A percentile compares a stretch with the other conserved stretches of the same genome.
phyloP scores from a whole-genome alignment of 179 eudicot genomes.

The Nepenthes alata region DNA sequence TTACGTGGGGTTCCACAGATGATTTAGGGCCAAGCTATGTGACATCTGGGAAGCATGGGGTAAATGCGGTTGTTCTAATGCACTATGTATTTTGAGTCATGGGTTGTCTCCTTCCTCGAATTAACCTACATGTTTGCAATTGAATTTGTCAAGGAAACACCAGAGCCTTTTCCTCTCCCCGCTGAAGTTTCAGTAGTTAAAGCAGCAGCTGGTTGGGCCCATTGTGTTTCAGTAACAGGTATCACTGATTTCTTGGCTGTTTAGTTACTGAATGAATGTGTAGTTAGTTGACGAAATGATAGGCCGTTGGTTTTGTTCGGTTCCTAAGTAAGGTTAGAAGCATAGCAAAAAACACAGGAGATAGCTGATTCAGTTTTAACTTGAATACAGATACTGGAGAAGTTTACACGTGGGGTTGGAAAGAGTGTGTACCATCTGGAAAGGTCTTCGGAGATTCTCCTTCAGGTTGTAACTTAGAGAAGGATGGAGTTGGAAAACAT shows the following conservation, averaged over 20 bases:
- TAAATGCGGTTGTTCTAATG: conserved; percentile 21
- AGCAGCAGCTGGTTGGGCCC: conserved; percentile 99
- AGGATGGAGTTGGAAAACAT: conserved; percentile 39
- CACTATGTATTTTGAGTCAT: not conserved
- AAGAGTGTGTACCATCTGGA: conserved; percentile 91
- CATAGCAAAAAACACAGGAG: too few relatives aligned
- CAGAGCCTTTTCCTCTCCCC: conserved; percentile 94
- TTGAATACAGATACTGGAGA: conserved; percentile 48
- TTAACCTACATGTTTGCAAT: conserved; percentile 14
- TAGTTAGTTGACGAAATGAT: not conserved
- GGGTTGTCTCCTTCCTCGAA: conserved; percentile 1
- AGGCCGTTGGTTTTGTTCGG: too few relatives aligned
- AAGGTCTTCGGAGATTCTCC: conserved; percentile 65
- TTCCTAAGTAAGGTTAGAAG: too few relatives aligned
- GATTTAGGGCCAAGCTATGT: conserved; percentile 94
- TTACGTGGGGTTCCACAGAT: conserved; percentile 99
- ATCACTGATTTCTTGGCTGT: conserved; percentile 5
- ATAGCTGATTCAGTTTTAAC: conserved; percentile 3
- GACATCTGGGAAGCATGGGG: conserved; percentile 97
- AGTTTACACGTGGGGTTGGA: conserved; percentile 99
- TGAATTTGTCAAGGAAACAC: conserved; percentile 63
- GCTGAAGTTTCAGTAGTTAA: conserved; percentile 50
- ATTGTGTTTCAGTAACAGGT: conserved; percentile 92
- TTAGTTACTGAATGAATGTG: not conserved
- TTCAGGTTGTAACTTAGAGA: conserved; percentile 36